Evolutionary conservation across 2,329 filamentous ascomycete species (phyloP), one percentile per base, ranked within the genome.

Genomic region (Septoria linicola): DNA sequence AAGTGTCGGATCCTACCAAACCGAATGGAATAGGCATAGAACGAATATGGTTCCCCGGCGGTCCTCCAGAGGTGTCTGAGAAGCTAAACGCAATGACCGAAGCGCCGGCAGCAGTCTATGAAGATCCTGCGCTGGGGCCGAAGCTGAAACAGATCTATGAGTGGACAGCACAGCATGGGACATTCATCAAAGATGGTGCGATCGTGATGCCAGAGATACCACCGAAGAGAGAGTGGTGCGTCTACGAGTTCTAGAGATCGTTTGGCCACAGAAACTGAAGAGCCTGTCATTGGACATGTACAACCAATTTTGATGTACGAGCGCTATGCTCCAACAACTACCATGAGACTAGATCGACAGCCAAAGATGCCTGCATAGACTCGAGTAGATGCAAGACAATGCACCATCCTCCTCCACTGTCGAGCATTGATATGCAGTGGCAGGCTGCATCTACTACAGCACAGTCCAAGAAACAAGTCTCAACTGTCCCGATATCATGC

Each of bases 141-240:
- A 63, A 64, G 13, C 51, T 82, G 32, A 80, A 80, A 63, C 76
- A 75, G 31, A 78, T 81, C 39, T 95, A 91, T 72, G 73, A 75
- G 52, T 75, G 78, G 37, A 83, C 90, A 65, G 73, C 78, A 39
- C 75, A 81, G 57, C 80, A 80, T 16, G 88, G 88, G 0, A 70
- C 68, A 25, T 96, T 95, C 68, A 32, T 34, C 4, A 76, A 80
- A 35, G 82, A 82, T 30, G 85, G 84, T 0, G 37, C 31, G 3
- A 52, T 47, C n/a, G 63, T 83, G 5, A 86, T 96, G 73, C 91
- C 91, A 0, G 78, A 86, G 60, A 72, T 89, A 39, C 88, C 91
- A 16, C 91, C 91, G 0, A 84, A 84, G 69, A 77, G 82, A 55
- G 89, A 92, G 64, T 92, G 84, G 76, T 54, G 68, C 84, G 83